Conservation (phyloP, 345 rosid species). For the Sonneratia caseolaris region DNA sequence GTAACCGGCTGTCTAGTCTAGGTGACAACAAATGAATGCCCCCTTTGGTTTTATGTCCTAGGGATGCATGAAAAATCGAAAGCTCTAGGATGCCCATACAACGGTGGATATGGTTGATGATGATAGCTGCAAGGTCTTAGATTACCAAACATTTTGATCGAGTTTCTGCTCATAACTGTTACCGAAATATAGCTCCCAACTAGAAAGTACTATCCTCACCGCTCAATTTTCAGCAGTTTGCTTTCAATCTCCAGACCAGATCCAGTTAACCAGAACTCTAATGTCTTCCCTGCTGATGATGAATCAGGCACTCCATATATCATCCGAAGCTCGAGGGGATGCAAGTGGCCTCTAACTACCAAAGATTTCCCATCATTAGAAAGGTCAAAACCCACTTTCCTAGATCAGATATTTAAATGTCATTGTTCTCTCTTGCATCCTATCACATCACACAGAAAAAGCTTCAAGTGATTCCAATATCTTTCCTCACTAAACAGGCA, state of each 20-base stretch:
- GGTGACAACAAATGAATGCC: neutral
- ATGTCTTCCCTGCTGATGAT: neutral
- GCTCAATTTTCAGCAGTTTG: neutral
- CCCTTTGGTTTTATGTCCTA: neutral
- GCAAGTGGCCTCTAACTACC: neutral
- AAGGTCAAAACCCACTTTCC: slow-evolving; percentile 2
- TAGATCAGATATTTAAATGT: neutral
- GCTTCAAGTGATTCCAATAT: neutral
- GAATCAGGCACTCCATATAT: too few species aligned
- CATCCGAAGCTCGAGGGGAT: neutral
- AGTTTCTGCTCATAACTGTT: neutral
- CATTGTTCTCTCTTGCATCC: neutral
- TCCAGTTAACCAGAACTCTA: neutral
- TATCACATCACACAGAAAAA: neutral
- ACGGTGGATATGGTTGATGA: neutral
- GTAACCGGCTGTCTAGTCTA: neutral
- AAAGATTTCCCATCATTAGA: neutral
- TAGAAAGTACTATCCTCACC: too few species aligned
- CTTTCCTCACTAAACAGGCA: neutral
- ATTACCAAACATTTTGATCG: neutral
- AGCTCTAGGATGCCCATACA: neutral
- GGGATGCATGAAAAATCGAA: neutral
- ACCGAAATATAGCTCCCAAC: neutral
- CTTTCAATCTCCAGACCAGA: neutral
- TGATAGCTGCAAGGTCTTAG: neutral